Evolutionary conservation across 257 asterid genomes (phyloP), one percentile per base, ranked within the genome.

Genomic region (Capsicum rhomboideum): DNA sequence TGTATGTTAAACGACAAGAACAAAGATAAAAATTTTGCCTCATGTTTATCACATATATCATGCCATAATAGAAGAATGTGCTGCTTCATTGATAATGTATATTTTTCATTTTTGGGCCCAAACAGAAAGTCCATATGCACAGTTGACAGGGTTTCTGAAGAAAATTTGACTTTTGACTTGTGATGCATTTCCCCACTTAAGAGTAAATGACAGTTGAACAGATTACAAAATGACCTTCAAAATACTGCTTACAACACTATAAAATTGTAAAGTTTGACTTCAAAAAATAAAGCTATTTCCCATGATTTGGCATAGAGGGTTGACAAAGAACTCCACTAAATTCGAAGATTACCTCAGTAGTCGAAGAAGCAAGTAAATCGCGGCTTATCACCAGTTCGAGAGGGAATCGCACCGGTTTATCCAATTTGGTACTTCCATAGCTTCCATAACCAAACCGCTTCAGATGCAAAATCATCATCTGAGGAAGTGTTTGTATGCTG

Each of bases 391-490:
- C 88, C 79, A 96, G 85, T 67, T 91, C 93, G 78, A 90, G 92
- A 85, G 98, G 99, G 88, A 93, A 96, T 29, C 56, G 91, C 80
- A 96, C 93, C 50, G 94, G 85, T 87, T 96, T 96, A 84, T 87
- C 97, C 89, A 96, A 83, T 87, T 96, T 96, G 83, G 95, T 92
- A 94, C 99, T 96, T 68, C 99, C 98, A 21, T 85, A 85, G 87
- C 82, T 87, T 58, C 93, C 92, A 85, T 94, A 96, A 84, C 93
- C 84, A 83, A 96, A 96, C 56, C 99, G 98, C 92, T 89, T 96
- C 89, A 96, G 86, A 88, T 96, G 98, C 59, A 96, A 90, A 80
- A 96, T 92, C 97, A 96, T 88, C 88, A 96, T 90, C 89, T 90
- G 90, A 17, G 98, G 98, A 86, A 94, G 97, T 72, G 94, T 82